Evolutionary conservation across 495 filamentous ascomycete genomes (phyloP).

Genomic region (Trichoderma parareesei): DNA sequence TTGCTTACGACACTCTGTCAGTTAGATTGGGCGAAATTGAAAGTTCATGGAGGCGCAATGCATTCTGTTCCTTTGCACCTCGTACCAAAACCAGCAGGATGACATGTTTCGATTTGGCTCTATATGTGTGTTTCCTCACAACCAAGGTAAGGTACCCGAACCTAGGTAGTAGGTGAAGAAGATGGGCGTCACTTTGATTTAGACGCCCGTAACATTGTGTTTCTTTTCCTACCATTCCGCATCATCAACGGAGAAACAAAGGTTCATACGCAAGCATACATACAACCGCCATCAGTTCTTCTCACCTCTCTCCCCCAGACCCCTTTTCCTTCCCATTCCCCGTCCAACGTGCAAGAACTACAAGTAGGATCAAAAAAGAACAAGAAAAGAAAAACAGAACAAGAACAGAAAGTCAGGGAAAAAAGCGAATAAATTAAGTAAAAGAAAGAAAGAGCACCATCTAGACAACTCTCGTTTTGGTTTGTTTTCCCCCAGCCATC

Average conservation of each 20-base stretch:
- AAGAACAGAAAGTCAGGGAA: neutral
- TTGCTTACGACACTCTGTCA: no score
- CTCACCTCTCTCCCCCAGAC: neutral
- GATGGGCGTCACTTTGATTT: neutral
- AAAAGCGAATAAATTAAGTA: neutral
- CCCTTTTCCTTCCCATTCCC: neutral
- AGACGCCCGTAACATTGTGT: neutral
- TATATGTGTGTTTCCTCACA: no score
- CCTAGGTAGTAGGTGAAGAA: neutral
- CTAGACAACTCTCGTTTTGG: neutral
- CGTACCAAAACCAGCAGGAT: no score
- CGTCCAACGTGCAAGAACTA: neutral
- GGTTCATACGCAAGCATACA: neutral
- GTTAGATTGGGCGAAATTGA: no score
- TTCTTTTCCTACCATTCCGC: neutral
- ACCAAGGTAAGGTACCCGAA: no score
- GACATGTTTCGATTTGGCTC: no score
- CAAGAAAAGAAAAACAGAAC: neutral
- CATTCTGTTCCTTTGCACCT: no score
- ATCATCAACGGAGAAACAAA: constrained; percentile 2
- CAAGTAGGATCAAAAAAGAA: neutral
- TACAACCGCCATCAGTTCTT: neutral
- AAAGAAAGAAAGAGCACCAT: neutral
- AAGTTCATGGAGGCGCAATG: no score
- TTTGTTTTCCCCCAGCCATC: neutral